A percentile compares a stretch with the other conserved stretches of the same genome.
Conservation (phyloP, 108 stramenopile species). For the Halocafeteria seosinensis region DNA sequence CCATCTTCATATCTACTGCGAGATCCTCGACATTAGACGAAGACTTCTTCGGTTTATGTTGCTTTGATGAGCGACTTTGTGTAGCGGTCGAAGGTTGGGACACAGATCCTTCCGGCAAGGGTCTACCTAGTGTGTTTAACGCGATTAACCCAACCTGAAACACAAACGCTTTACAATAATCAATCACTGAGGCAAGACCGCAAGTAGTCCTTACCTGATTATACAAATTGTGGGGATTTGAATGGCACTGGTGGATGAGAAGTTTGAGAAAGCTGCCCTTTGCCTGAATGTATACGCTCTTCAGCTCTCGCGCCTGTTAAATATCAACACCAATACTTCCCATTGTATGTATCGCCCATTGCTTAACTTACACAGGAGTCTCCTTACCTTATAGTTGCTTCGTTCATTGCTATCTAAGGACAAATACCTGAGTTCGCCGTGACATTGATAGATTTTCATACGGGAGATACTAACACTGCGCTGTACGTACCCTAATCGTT, state of each 20-base stretch:
- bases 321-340: no score
- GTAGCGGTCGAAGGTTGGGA: background rate
- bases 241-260: constrained; percentile 36
- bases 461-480: background rate
- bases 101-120: background rate
- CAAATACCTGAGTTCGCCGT: constrained; percentile 13
- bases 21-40: background rate
- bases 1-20: constrained; percentile 16
- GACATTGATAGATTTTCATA: background rate
- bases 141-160: constrained; percentile 13
- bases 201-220: constrained; percentile 38
- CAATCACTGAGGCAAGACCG: no score
- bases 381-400: constrained; percentile 15
- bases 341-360: background rate
- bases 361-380: no score
- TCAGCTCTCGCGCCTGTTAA: constrained; percentile 37
- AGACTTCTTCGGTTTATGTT: background rate
- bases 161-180: no score
- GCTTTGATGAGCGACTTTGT: no score
- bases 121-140: constrained; percentile 15
- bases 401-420: constrained; percentile 37
- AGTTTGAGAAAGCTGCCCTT: constrained; percentile 27
- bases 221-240: constrained; percentile 33
- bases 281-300: constrained; percentile 34
- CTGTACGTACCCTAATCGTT: background rate